These are phyloP conservation scores for Emmonsiellopsis sp. DNA, from an alignment of 2,329 filamentous ascomycete genomes.

Conservation along the genomic window DNA sequence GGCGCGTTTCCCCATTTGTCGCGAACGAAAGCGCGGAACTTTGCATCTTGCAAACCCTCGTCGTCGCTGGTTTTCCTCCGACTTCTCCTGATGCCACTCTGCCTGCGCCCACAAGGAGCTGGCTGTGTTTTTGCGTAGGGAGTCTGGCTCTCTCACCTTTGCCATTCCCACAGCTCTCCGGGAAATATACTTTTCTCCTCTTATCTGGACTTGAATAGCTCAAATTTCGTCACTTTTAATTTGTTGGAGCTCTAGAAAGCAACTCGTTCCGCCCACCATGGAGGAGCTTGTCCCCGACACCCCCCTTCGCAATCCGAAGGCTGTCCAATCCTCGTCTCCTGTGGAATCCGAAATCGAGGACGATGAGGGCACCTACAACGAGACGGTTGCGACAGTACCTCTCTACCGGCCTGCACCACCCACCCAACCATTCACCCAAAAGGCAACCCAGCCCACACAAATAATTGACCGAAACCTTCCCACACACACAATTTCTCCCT, in stretches of 20 bases:
- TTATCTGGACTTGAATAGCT: neutral
- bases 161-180: too few relatives aligned
- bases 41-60: too few relatives aligned
- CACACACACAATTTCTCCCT: conserved; percentile 19
- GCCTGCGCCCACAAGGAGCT: too few relatives aligned
- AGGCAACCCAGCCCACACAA: conserved; percentile 53
- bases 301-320: conserved; percentile 27
- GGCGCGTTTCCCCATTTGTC: too few relatives aligned
- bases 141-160: too few relatives aligned
- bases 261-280: conserved; percentile 19
- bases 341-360: conserved; percentile 10
- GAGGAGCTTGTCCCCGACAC: conserved; percentile 33
- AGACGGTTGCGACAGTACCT: conserved; percentile 44
- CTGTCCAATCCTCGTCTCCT: conserved; percentile 16
- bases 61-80: too few relatives aligned
- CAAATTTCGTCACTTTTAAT: neutral
- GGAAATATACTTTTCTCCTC: too few relatives aligned
- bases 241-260: neutral
- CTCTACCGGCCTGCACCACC: conserved; percentile 17
- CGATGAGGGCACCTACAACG: conserved; percentile 24
- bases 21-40: too few relatives aligned
- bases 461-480: conserved; percentile 38
- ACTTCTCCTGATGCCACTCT: too few relatives aligned
- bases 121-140: too few relatives aligned
- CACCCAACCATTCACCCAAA: conserved; percentile 44